Base-by-base conservation (phyloP, 2,329 filamentous ascomycete genomes). In the Ophiostoma australiae region DNA sequence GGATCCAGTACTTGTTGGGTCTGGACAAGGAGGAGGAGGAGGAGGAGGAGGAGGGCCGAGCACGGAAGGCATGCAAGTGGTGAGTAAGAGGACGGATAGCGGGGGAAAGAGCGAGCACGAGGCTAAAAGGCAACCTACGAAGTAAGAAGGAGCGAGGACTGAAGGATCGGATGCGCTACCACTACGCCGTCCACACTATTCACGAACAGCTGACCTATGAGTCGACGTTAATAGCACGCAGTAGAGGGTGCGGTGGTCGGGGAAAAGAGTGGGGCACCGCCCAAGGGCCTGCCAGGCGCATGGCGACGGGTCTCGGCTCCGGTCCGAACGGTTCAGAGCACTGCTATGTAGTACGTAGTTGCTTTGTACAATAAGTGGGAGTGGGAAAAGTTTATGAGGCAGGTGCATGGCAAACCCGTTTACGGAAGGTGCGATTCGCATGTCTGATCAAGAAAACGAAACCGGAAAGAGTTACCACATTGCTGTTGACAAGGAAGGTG, bases 81-180 rank as follows among this genome's bases (percentile, higher is more conserved):
- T 6, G 20, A 52, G 48, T n/a, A 55, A 55, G 48, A 55, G n/a
- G 52, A 13, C 3, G 23, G 39, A 41, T 4, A 7, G 52, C n/a
- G 52, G 23, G 52, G 52, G 52, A 27, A 58, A 27, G 52, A 7
- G 52, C 52, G 52, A 58, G 52, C n/a, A 27, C 52, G 52, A 58
- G 52, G n/a, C 52, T 58, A 58, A 58, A 58, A 58, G n/a, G 52
- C 52, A 27, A n/a, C 52, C 52, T 27, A 27, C 44, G 52, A n/a
- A 58, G n/a, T 27, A 58, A 27, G 1, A 15, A 27, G 27, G 23
- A 27, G 52, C 52, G 52, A 58, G 52, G 52, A 23, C n/a, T 48
- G 10, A 11, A 58, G 10, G 7, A 27, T 58, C 11, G 23, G n/a
- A 58, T 58, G 52, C 52, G 27, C 23, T 58, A 27, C 13, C 23